phyloP scores from a whole-genome alignment of 2,329 filamentous ascomycete species.

The Chaetomiaceae sp. region DNA sequence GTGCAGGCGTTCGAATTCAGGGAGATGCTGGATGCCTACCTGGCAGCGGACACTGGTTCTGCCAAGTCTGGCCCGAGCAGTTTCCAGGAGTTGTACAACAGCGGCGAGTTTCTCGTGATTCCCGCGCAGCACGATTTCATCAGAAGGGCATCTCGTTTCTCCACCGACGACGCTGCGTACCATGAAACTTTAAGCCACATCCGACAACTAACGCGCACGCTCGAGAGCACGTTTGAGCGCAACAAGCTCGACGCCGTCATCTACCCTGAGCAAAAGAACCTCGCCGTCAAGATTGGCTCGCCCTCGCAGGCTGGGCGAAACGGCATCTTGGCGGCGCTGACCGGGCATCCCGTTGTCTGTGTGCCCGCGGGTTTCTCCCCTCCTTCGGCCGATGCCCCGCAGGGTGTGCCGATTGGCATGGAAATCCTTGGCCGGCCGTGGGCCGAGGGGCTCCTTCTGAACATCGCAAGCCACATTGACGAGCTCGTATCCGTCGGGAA shows the following conservation, averaged over 20 bases:
- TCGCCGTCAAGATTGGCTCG: constrained; percentile 53
- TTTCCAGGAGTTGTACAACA: constrained; percentile 43
- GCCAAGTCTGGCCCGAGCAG: constrained; percentile 37
- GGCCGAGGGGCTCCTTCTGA: constrained; percentile 40
- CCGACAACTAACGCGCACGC: constrained; percentile 42
- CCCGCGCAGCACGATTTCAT: constrained; percentile 52
- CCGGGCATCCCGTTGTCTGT: constrained; percentile 37
- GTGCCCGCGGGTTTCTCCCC: constrained; percentile 49
- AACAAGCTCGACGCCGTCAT: constrained; percentile 51
- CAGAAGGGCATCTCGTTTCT: constrained; percentile 43
- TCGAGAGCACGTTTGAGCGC: constrained; percentile 44
- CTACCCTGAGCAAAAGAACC: constrained; percentile 59
- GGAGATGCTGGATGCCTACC: constrained; percentile 49
- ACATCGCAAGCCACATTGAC: constrained; percentile 19
- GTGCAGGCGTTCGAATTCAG: constrained; percentile 57
- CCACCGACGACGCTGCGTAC: constrained; percentile 43
- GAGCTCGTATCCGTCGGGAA: constrained; percentile 16
- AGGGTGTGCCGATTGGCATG: constrained; percentile 58
- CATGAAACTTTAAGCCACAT: constrained; percentile 41
- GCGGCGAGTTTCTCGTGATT: constrained; percentile 51
- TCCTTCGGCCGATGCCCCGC: constrained; percentile 40
- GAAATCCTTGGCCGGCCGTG: constrained; percentile 55
- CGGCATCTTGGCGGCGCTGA: constrained; percentile 36
- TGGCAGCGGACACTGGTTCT: constrained; percentile 39
- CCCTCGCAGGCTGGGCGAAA: constrained; percentile 53